These are phyloP conservation scores for Dothideomycetidae sp. DNA, from an alignment of 2,329 filamentous ascomycete genomes.

Conservation along the genomic window DNA sequence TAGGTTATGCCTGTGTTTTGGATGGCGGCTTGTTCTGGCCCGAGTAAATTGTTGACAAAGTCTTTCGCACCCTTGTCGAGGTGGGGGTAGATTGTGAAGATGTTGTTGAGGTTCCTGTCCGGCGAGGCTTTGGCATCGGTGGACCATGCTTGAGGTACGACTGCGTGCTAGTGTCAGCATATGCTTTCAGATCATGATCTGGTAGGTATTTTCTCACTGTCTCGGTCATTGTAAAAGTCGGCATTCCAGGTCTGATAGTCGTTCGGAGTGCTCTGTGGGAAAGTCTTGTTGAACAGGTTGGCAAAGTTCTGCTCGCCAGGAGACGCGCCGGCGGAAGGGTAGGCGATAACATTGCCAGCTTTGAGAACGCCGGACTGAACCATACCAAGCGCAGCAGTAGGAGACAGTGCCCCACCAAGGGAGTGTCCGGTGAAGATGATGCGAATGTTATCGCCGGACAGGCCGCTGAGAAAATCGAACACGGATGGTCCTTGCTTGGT, in stretches of 20 bases:
- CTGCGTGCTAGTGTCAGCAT: background rate
- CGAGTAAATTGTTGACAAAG: background rate
- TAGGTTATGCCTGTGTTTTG: conserved; percentile 12
- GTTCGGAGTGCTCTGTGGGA: background rate
- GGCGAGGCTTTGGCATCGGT: background rate
- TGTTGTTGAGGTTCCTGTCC: background rate
- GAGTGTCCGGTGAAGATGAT: conserved; percentile 3
- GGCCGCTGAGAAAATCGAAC: background rate
- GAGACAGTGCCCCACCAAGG: conserved; percentile 2
- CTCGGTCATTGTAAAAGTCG: background rate
- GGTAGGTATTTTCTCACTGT: background rate
- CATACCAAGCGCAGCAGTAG: background rate
- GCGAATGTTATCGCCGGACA: background rate
- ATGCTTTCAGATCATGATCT: background rate
- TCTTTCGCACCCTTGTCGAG: background rate
- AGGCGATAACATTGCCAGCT: background rate
- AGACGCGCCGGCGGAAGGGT: conserved; percentile 1
- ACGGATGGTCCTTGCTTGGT: background rate
- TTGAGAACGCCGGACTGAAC: background rate
- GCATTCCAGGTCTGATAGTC: conserved; percentile 3
- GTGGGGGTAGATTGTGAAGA: background rate
- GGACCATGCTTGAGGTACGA: conserved; percentile 3
- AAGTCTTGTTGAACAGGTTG: background rate
- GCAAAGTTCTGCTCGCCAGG: background rate
- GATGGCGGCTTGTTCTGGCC: background rate